Conservation (phyloP, 805 yeast species). For the Candida oleophila region DNA sequence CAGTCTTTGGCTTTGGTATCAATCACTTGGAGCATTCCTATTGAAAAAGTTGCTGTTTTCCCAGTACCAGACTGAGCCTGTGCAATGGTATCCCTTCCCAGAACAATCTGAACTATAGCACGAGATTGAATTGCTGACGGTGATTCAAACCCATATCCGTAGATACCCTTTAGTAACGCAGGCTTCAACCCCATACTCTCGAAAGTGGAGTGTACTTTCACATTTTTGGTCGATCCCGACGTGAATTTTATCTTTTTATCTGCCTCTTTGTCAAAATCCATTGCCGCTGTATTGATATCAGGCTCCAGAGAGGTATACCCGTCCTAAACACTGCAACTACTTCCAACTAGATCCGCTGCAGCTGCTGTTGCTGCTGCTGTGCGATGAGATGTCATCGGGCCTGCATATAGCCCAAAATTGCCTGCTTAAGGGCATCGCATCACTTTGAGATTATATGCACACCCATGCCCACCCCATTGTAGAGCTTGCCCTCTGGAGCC, state of each 20-base stretch:
- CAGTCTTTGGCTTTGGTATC: constrained; percentile 71
- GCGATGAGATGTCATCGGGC: not conserved
- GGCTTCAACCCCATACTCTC: constrained; percentile 43
- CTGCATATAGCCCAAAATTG: no score
- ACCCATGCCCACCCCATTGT: no score
- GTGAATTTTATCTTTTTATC: constrained; percentile 63
- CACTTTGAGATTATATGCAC: no score
- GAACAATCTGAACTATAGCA: constrained; percentile 92
- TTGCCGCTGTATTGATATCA: not conserved
- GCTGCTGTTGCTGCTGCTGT: no score
- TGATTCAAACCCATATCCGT: constrained; percentile 88
- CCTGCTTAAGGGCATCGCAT: no score
- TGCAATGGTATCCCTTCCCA: constrained; percentile 93
- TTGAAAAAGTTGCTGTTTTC: constrained; percentile 97
- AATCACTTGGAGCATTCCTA: constrained; percentile 85
- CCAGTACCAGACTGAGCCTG: constrained; percentile 99
- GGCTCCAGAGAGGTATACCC: no score
- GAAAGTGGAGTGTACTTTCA: constrained; percentile 49
- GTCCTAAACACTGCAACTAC: not conserved
- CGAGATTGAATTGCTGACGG: constrained; percentile 98
- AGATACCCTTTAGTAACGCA: constrained; percentile 53
- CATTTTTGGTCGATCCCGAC: constrained; percentile 46
- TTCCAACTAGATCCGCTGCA: no score
- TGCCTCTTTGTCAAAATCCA: constrained; percentile 56
- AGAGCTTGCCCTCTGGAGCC: no score